Conservation (phyloP, 495 filamentous ascomycete species). For the Xylaria scruposa region DNA sequence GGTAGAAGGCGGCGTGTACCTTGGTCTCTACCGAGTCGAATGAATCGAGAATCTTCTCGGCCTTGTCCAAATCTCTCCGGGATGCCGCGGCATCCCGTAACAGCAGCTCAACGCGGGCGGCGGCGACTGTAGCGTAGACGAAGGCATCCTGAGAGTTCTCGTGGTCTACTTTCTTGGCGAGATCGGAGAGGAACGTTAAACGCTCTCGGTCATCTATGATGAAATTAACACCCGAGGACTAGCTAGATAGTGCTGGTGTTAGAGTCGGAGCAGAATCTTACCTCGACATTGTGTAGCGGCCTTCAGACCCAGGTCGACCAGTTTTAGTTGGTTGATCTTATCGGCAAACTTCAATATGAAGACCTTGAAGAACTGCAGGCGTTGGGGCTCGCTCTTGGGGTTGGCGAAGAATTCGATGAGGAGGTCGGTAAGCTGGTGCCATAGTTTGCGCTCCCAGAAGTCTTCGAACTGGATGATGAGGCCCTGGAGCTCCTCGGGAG, state of each 20-base stretch:
- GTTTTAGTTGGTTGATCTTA: conserved; percentile 98
- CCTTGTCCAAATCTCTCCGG: conserved; percentile 82
- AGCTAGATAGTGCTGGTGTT: background rate
- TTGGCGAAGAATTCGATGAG: conserved; percentile 89
- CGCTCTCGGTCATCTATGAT: conserved; percentile 82
- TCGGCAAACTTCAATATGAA: conserved; percentile 97
- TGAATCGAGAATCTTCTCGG: conserved; percentile 83
- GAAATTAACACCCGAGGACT: background rate
- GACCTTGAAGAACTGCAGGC: conserved; percentile 87
- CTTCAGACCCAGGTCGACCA: conserved; percentile 86
- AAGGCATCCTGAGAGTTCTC: conserved; percentile 94
- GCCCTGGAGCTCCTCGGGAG: conserved; percentile 85
- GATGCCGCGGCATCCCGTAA: conserved; percentile 76
- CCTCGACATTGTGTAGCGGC: conserved; percentile 87
- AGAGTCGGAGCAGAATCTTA: conserved; percentile 46
- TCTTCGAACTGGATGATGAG: conserved; percentile 94
- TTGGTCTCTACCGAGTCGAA: conserved; percentile 97
- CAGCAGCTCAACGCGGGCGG: conserved; percentile 85
- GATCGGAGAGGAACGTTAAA: conserved; percentile 81
- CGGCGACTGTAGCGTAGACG: conserved; percentile 89
- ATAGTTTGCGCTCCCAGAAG: conserved; percentile 97
- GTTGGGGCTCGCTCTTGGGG: conserved; percentile 78
- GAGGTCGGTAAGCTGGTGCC: conserved; percentile 95
- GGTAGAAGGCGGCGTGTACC: conserved; percentile 97
- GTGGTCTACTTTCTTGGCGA: conserved; percentile 88